phyloP scores from a whole-genome alignment of 441 rosid species.

The Populus hybrid region DNA sequence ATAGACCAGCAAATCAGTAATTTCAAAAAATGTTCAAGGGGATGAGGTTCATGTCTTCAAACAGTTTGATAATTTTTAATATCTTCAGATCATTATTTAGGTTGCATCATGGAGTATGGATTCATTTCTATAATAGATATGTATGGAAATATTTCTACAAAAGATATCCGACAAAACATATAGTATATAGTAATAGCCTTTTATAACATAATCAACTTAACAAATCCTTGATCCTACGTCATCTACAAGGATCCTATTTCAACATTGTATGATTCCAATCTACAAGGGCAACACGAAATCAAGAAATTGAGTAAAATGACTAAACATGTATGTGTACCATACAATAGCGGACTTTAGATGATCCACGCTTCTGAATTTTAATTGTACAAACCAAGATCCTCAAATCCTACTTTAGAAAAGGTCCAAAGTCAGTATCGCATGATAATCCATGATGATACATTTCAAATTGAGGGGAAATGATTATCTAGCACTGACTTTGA shows the following conservation, averaged over 20 bases:
- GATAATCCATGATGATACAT: neutral
- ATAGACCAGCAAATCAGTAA: neutral
- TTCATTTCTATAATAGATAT: neutral
- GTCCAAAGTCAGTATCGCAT: neutral
- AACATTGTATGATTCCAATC: neutral
- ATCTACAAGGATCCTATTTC: neutral
- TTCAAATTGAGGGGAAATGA: neutral
- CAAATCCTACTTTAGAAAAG: neutral
- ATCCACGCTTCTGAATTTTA: neutral
- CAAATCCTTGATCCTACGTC: neutral
- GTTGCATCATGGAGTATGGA: slow-evolving; percentile 1
- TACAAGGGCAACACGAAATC: neutral
- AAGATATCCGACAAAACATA: neutral
- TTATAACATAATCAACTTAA: neutral
- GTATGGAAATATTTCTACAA: neutral
- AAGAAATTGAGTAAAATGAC: neutral
- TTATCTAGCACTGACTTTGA: neutral
- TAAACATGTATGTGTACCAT: neutral
- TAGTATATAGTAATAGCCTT: neutral
- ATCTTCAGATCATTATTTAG: neutral
- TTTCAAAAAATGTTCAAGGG: neutral
- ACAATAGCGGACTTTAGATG: neutral
- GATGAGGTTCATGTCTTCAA: neutral
- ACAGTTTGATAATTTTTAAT: neutral
- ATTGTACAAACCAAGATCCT: neutral